Evolutionary conservation across 208 protist species (phyloP), one percentile per base, ranked within the genome.

Genomic region (Wallacemonas collosoma): DNA sequence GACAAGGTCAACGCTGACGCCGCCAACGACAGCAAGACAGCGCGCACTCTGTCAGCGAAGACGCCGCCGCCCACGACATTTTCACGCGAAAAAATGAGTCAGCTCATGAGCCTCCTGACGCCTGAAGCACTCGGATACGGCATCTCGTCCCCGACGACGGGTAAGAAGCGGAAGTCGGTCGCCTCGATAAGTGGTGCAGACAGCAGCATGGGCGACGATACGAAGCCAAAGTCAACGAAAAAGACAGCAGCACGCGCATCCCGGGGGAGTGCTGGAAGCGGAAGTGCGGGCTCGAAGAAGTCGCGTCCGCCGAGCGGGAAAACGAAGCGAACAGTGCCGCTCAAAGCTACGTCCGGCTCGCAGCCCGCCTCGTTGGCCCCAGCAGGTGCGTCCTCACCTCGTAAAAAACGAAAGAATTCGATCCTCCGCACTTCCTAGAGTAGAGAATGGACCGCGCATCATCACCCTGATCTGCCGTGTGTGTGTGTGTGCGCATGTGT

Each of bases 121-220:
- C 83, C 83, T 1, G 83, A 89, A 53, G 83, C 83, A 1, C 68
- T 89, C 15, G 80, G 79, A 14, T 71, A 68, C 51, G 26, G 53
- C 58, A 41, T 65, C n/a, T n/a, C 60, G 12, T 65, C 60, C 4
- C 60, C 60, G 26, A 65, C 60, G 36, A 41, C 60, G 3, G 60
- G 4, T 3, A 65, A 65, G 43, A 65, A 65, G 40, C 60, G 60
- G 6, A 65, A 65, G 60, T 65, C 60, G 3, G 60, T 65, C n/a
- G 60, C 50, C 14, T 65, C 60, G 3, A 51, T 48, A 11, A 17
- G 40, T 9, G 17, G 17, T 17, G 26, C 2, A 38, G 50, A 15
- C 43, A 45, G 5, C n/a, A 65, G n/a, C 38, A 36, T 8, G 5
- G 40, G 9, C n/a, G 8, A 36, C 56, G 36, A 65, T 41, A 35